A percentile compares a stretch with the other conserved stretches of the same genome.
Conservation (phyloP, 2,329 filamentous ascomycete genomes). For the Fusarium ramigenum region DNA sequence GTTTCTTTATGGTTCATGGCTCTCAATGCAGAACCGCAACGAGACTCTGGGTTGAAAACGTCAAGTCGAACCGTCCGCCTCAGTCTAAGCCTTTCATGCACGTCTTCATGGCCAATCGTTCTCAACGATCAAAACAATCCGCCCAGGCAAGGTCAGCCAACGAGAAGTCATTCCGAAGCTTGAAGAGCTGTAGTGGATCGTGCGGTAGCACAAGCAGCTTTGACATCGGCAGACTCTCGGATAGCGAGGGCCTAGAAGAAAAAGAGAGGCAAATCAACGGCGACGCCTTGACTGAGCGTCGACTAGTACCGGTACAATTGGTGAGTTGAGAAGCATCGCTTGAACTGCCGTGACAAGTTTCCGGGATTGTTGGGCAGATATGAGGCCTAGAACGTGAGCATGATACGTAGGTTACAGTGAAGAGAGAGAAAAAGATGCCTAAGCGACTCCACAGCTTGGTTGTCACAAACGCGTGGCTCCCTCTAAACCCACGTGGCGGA, state of each 20-base stretch:
- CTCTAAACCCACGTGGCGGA: constrained; percentile 44
- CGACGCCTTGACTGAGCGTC: background rate
- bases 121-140: background rate
- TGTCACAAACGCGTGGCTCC: constrained; percentile 39
- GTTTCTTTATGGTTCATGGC: background rate
- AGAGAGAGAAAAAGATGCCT: background rate
- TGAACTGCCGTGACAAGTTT: constrained; percentile 12
- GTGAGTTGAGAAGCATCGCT: constrained; percentile 10
- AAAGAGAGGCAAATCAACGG: background rate
- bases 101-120: constrained; percentile 16
- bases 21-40: background rate
- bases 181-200: constrained; percentile 24
- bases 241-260: background rate
- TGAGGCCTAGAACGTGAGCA: constrained; percentile 24
- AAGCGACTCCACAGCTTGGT: constrained; percentile 37
- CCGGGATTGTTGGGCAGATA: constrained; percentile 8
- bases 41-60: background rate
- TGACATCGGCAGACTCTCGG: background rate
- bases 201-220: background rate
- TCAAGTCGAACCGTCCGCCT: constrained; percentile 21
- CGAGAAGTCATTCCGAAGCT: constrained; percentile 10
- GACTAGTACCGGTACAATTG: background rate
- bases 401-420: constrained; percentile 2
- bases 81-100: constrained; percentile 19
- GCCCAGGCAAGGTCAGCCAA: constrained; percentile 4